These are phyloP conservation scores for Phytophthora melonis DNA, from an alignment of 352 stramenopile species.

Conservation along the genomic window DNA sequence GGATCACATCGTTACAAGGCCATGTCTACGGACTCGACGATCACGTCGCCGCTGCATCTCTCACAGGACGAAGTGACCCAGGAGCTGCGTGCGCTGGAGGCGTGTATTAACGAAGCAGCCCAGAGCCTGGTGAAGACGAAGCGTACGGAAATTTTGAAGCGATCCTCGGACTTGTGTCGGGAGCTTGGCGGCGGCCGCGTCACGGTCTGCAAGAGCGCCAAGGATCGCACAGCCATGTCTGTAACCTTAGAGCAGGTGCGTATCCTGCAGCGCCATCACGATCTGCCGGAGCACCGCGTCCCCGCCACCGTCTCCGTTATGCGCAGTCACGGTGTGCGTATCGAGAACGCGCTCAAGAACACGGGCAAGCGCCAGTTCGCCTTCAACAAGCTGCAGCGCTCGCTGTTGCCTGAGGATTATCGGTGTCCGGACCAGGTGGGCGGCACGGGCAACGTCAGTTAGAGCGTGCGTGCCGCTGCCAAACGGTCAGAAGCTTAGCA, in stretches of 20 bases:
- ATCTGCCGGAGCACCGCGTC: slow-evolving; percentile 76
- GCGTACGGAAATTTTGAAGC: slow-evolving; percentile 86
- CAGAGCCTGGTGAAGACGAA: slow-evolving; percentile 90
- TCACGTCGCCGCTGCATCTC: slow-evolving; percentile 60
- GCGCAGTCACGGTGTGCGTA: slow-evolving; percentile 87
- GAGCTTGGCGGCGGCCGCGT: slow-evolving; percentile 92
- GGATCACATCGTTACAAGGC: slow-evolving; percentile 63
- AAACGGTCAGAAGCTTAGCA: slow-evolving; percentile 17
- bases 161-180: slow-evolving; percentile 81
- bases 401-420: slow-evolving; percentile 87
- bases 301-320: slow-evolving; percentile 88
- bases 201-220: slow-evolving; percentile 98
- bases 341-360: slow-evolving; percentile 92
- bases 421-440: slow-evolving; percentile 86
- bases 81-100: slow-evolving; percentile 72
- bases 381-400: slow-evolving; percentile 92
- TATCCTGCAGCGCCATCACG: slow-evolving; percentile 87
- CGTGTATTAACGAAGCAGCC: slow-evolving; percentile 75
- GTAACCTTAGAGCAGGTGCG: slow-evolving; percentile 96
- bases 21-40: slow-evolving; percentile 60
- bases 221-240: slow-evolving; percentile 98
- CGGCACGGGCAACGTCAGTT: slow-evolving; percentile 88
- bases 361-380: slow-evolving; percentile 90
- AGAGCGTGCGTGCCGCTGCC: slow-evolving; percentile 20
- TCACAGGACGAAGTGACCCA: slow-evolving; percentile 79